Evolutionary conservation across 305 asterid genomes (phyloP).

Genomic region (Rubia peregrina): DNA sequence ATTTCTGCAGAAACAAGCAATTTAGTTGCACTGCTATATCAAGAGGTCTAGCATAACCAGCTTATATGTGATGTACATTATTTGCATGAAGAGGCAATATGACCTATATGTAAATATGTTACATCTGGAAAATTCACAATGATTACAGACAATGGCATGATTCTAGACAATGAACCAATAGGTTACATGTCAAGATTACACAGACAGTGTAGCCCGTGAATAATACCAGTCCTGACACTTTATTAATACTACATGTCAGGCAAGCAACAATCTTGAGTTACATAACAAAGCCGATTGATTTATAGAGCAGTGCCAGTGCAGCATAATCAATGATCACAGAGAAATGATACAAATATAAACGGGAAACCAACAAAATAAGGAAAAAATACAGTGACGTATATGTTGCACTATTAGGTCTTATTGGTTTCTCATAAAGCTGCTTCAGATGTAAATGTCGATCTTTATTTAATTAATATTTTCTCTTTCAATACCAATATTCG

Average conservation of each 20-base stretch:
- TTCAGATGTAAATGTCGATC: not conserved
- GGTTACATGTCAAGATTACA: not conserved
- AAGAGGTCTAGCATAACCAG: not conserved
- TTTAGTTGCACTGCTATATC: not conserved
- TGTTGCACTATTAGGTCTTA: not conserved
- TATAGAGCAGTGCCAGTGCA: not conserved
- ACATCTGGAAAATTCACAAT: not conserved
- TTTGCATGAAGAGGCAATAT: not conserved
- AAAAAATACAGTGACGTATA: not conserved
- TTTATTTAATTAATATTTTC: not conserved
- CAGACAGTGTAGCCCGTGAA: not conserved
- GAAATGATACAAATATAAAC: not conserved
- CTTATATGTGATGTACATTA: not conserved
- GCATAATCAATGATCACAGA: not conserved
- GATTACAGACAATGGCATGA: not conserved
- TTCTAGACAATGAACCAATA: not conserved
- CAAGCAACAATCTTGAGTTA: not conserved
- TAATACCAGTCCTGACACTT: not conserved
- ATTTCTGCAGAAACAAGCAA: not conserved
- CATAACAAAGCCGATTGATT: not conserved
- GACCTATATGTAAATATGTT: not conserved
- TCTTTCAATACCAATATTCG: not conserved
- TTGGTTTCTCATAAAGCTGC: not conserved
- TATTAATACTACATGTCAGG: not conserved
- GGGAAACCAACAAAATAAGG: not conserved